Base-by-base conservation (phyloP, 108 stramenopile species). In the Skeletonema marinoi region DNA sequence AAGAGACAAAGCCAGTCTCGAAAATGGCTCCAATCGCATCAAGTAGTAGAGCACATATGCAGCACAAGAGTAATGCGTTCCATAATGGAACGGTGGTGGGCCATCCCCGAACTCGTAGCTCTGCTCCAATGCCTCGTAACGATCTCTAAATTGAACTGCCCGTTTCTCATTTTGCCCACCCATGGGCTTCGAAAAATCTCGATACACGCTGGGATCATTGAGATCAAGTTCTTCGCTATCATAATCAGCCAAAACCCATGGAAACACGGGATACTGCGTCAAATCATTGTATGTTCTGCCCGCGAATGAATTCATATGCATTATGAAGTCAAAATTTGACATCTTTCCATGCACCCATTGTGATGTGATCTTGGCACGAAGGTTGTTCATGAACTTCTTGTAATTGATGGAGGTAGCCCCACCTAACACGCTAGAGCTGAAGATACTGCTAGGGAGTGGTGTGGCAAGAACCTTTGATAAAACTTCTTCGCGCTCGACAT, bases 261-360 rank as follows among this genome's bases (percentile, higher is more conserved):
- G 99, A 65, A 99, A 97, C 12, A 99, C 98, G 11, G 99, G 99
- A 74, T 99, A 99, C 85, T 99, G 98, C 1, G 96, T 96, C 41
- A 98, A 75, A 71, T 98, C 98, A 71, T 98, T 97, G 86, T 96
- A 98, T 16, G 96, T 88, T 14, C 99, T 88, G 7, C 99, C 99
- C 16, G 99, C 99, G 71, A 98, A 88, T 4, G 95, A 95, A 75
- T 99, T 99, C 74, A 98, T 87, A 67, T 94, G 90, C 98, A 98
- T 97, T 32, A 99, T 86, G 73, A 98, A 99, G 61, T 98, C 99
- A 75, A 98, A 99, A 86, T 98, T 99, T 41, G 94, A 91, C 84
- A 99, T 93, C 71, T 90, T 92, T 19, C 96, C 94, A 36, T 89
- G 88, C 41, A 89, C 85, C 92, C 96, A 96, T 65, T 91, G 90